A percentile compares a stretch with the other conserved stretches of the same genome.
Conservation (phyloP, 495 filamentous ascomycete genomes). For the Parachaetomium inaequale region DNA sequence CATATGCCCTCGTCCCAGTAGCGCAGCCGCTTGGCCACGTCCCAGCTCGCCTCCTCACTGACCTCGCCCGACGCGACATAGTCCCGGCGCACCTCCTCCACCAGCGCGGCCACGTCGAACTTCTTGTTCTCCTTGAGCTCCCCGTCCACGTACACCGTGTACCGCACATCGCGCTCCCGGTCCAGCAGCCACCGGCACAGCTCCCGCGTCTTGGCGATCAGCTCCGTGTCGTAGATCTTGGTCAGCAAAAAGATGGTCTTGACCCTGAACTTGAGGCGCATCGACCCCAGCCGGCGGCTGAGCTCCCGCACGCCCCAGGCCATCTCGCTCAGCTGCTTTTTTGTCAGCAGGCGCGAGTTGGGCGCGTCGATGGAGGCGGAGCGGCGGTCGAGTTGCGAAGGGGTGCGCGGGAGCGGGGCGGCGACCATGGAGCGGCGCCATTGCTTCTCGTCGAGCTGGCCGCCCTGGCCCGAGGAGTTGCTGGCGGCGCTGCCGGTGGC, state of each 20-base stretch:
- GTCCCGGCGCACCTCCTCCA: constrained; percentile 42
- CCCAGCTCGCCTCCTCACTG: constrained; percentile 42
- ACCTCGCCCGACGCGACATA: constrained; percentile 28
- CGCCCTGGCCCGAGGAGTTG: constrained; percentile 15
- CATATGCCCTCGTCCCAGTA: constrained; percentile 85
- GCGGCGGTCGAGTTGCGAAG: constrained; percentile 27
- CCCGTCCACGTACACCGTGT: constrained; percentile 78
- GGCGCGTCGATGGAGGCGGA: constrained; percentile 23
- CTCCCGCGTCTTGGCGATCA: constrained; percentile 76
- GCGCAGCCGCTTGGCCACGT: constrained; percentile 57
- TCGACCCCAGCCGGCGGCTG: constrained; percentile 75
- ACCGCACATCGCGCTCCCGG: constrained; percentile 61
- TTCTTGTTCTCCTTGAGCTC: constrained; percentile 62
- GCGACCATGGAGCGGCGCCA: constrained; percentile 40
- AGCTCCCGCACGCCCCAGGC: constrained; percentile 90
- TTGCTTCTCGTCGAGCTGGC: constrained; percentile 44
- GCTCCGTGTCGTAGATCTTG: constrained; percentile 77
- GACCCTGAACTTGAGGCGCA: constrained; percentile 74
- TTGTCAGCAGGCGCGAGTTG: constrained; percentile 68
- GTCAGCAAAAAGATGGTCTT: constrained; percentile 83
- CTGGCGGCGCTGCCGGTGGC: not conserved
- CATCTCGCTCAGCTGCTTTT: constrained; percentile 92
- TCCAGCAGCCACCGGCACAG: constrained; percentile 83
- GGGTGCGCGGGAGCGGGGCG: not conserved
- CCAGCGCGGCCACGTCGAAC: constrained; percentile 65